Conservation (phyloP, 192 early-diverging fungal species). For the Gigaspora rosea region DNA sequence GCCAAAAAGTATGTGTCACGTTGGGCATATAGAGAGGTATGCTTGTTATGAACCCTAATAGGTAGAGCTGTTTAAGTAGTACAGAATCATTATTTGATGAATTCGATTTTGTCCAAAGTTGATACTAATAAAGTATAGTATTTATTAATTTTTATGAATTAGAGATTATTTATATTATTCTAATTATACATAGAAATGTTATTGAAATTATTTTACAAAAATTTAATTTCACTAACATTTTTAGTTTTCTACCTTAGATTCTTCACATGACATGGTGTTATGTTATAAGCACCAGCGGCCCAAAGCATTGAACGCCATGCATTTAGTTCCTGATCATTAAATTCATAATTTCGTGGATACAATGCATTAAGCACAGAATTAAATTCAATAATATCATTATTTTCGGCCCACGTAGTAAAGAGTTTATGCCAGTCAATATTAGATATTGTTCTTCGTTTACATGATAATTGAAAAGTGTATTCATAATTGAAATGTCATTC, state of each 20-base stretch:
- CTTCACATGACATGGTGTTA: too few relatives aligned
- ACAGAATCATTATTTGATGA: too few relatives aligned
- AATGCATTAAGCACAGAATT: neutral
- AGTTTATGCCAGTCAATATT: neutral
- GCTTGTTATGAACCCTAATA: too few relatives aligned
- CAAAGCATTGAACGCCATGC: neutral
- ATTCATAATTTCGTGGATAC: neutral
- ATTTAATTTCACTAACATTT: too few relatives aligned
- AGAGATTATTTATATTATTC: neutral
- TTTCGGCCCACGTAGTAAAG: neutral
- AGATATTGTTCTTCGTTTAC: too few relatives aligned
- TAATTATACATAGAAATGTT: neutral
- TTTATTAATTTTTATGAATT: neutral
- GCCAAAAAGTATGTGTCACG: neutral
- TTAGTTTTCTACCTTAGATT: too few relatives aligned
- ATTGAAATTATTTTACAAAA: neutral
- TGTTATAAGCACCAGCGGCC: too few relatives aligned
- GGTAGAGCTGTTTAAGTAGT: too few relatives aligned
- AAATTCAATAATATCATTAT: neutral
- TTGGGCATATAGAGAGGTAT: neutral
- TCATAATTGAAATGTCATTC: too few relatives aligned
- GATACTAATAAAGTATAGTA: too few relatives aligned
- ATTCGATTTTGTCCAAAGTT: too few relatives aligned
- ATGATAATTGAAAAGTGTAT: too few relatives aligned
- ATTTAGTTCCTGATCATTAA: neutral